Evolutionary conservation across 495 filamentous ascomycete genomes (phyloP).

Genomic region (Lasiosphaeria hispida): DNA sequence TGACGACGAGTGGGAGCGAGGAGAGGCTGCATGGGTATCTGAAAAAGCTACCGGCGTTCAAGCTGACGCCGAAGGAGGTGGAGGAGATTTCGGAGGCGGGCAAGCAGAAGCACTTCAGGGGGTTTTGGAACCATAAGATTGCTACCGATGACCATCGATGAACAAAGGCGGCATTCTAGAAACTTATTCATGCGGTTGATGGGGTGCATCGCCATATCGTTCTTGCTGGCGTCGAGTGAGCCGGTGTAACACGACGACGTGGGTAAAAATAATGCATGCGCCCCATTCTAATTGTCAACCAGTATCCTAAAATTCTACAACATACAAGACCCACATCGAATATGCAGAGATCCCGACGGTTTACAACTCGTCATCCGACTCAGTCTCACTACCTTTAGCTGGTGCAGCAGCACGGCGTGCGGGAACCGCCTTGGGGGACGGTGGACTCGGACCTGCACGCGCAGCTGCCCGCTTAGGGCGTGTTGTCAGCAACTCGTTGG

Average conservation of each 20-base stretch:
- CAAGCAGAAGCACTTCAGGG: constrained; percentile 64
- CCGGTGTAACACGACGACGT: too few relatives aligned
- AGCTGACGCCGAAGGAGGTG: constrained; percentile 69
- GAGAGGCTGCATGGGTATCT: constrained; percentile 66
- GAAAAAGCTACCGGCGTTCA: constrained; percentile 57
- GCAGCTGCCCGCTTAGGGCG: neutral
- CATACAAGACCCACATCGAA: too few relatives aligned
- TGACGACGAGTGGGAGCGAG: constrained; percentile 78
- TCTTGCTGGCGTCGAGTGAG: too few relatives aligned
- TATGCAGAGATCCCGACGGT: neutral
- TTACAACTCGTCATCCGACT: constrained; percentile 14
- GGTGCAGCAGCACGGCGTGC: constrained; percentile 1
- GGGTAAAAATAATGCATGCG: too few relatives aligned
- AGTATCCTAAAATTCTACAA: too few relatives aligned
- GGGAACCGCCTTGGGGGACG: neutral
- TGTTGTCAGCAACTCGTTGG: constrained; percentile 7
- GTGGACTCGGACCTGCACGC: neutral
- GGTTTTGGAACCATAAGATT: constrained; percentile 65
- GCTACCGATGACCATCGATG: constrained; percentile 55
- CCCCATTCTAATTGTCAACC: too few relatives aligned
- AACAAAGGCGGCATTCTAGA: too few relatives aligned
- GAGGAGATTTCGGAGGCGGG: constrained; percentile 62
- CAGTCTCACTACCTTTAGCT: constrained; percentile 11
- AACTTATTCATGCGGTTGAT: constrained; percentile 17
- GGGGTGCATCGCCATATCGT: neutral